These are phyloP conservation scores for Salix exigua DNA, from an alignment of 345 rosid genomes.

Conservation along the genomic window DNA sequence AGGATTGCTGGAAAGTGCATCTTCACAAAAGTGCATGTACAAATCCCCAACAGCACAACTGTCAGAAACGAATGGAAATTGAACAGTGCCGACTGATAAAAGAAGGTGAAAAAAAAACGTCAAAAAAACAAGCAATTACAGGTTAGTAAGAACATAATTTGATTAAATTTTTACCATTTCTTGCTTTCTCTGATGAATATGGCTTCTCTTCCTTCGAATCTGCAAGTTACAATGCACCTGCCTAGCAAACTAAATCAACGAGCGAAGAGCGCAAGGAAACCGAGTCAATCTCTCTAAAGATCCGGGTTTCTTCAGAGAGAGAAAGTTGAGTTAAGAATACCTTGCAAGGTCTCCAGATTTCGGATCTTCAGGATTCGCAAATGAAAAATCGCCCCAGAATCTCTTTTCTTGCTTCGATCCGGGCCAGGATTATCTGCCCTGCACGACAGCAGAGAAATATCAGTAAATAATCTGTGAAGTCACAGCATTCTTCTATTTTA, in stretches of 20 bases:
- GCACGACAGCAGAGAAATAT: background rate
- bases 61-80: conserved; percentile 90
- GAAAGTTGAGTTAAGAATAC: background rate
- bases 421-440: background rate
- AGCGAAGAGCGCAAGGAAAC: background rate
- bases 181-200: conserved; percentile 1
- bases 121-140: background rate
- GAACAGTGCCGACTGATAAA: conserved; percentile 77
- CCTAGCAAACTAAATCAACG: background rate
- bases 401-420: background rate
- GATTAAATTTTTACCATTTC: conserved; percentile 18
- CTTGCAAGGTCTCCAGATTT: background rate
- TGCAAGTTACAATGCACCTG: background rate
- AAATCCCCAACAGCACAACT: conserved; percentile 81
- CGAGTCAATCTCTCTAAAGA: background rate
- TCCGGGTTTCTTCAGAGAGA: background rate
- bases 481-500: no score
- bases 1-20: conserved; percentile 95
- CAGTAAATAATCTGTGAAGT: background rate
- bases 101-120: conserved; percentile 4
- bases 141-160: background rate
- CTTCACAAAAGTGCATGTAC: conserved; percentile 87
- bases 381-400: background rate
- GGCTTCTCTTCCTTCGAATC: conserved; percentile 12
- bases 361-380: background rate